Evolutionary conservation across 768 basidiomycete species (phyloP).

Genomic region (Podaxis sp.): DNA sequence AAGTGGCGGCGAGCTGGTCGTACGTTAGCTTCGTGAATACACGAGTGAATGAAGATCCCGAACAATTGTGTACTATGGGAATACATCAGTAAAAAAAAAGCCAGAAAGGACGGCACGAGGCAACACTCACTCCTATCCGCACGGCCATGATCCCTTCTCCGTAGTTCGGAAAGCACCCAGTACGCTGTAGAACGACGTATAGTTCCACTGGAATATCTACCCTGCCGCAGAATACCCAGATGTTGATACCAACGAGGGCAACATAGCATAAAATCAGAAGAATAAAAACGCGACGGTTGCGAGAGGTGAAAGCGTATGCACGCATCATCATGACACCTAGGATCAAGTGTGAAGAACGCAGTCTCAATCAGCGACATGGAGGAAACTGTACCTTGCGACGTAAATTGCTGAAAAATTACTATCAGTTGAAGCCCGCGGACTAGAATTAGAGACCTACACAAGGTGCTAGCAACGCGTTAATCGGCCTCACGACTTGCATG

Average conservation of each 20-base stretch:
- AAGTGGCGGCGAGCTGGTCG: conserved; percentile 31
- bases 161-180: conserved; percentile 42
- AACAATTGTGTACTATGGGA: conserved; percentile 24
- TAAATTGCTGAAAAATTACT: conserved; percentile 34
- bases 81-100: conserved; percentile 1
- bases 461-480: conserved; percentile 34
- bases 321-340: conserved; percentile 45
- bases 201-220: conserved; percentile 23
- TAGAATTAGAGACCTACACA: conserved; percentile 25
- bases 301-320: conserved; percentile 42
- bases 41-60: background rate
- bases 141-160: conserved; percentile 28
- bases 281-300: conserved; percentile 28
- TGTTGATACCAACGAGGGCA: conserved; percentile 30
- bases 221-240: conserved; percentile 37
- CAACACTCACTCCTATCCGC: conserved; percentile 32
- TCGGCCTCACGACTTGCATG: conserved; percentile 25
- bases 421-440: background rate
- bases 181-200: conserved; percentile 25
- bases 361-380: background rate
- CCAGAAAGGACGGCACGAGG: conserved; percentile 2
- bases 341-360: background rate
- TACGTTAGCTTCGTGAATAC: background rate
- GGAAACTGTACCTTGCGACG: conserved; percentile 35
- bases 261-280: conserved; percentile 31